Conservation (phyloP, 805 yeast genomes). For the Wickerhamomyces canadensis region DNA sequence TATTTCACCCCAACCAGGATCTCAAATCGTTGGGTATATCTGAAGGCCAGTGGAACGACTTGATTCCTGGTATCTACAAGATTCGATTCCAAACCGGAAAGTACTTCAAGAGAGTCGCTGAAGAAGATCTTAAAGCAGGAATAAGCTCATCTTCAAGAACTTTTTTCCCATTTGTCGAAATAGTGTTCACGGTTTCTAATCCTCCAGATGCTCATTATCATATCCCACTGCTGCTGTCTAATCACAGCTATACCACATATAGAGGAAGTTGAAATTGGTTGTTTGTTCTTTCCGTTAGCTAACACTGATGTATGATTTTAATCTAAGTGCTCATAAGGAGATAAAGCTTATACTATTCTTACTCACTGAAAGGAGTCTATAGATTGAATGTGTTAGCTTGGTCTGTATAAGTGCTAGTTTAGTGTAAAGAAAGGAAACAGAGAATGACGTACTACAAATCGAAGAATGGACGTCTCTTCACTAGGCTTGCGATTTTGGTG, state of each 20-base stretch:
- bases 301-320: too few species aligned
- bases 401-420: too few species aligned
- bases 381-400: too few species aligned
- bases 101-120: slow-evolving; percentile 40
- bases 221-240: slow-evolving; percentile 78
- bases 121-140: slow-evolving; percentile 18
- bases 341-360: too few species aligned
- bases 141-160: slow-evolving; percentile 35
- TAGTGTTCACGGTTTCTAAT: slow-evolving; percentile 58
- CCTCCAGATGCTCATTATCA: slow-evolving; percentile 83
- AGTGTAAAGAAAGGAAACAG: too few species aligned
- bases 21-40: slow-evolving; percentile 30
- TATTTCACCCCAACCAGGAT: slow-evolving; percentile 33
- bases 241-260: slow-evolving; percentile 86
- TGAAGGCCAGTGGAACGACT: slow-evolving; percentile 34
- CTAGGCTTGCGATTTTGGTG: too few species aligned
- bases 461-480: too few species aligned
- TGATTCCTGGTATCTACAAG: slow-evolving; percentile 63
- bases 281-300: too few species aligned
- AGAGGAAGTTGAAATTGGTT: slow-evolving; percentile 62
- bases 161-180: slow-evolving; percentile 86
- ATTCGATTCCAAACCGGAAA: slow-evolving; percentile 72
- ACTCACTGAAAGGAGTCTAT: too few species aligned
- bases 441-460: too few species aligned
- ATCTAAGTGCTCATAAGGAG: too few species aligned